Conservation (phyloP, 768 basidiomycete genomes). For the Leucosporidium yakuticum region DNA sequence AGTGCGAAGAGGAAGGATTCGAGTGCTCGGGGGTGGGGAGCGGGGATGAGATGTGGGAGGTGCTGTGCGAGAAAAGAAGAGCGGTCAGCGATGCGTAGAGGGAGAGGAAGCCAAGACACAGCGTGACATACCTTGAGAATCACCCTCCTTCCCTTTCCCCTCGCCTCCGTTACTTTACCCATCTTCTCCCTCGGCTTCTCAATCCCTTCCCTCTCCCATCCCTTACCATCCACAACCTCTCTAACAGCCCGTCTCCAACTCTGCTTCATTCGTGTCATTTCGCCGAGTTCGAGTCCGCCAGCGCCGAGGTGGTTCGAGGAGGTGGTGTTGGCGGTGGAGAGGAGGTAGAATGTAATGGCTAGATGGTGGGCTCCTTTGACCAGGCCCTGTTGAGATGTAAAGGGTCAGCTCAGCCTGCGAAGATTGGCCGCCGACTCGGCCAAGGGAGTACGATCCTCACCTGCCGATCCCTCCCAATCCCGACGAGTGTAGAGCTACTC, state of each 20-base stretch:
- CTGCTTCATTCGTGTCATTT: slow-evolving; percentile 43
- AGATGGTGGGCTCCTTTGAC: slow-evolving; percentile 56
- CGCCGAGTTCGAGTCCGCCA: too few relatives aligned
- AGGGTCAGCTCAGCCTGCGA: too few relatives aligned
- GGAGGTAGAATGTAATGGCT: slow-evolving; percentile 76
- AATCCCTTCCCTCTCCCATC: neutral
- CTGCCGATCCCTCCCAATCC: slow-evolving; percentile 54
- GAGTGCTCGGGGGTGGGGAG: slow-evolving; percentile 47
- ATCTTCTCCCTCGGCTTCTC: slow-evolving; percentile 2
- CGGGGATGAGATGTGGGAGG: slow-evolving; percentile 29
- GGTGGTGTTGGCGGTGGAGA: slow-evolving; percentile 56
- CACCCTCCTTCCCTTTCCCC: slow-evolving; percentile 1
- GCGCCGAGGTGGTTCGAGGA: neutral
- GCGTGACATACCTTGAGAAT: slow-evolving; percentile 24
- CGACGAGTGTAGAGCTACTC: slow-evolving; percentile 70
- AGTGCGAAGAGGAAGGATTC: slow-evolving; percentile 53
- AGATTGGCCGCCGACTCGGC: too few relatives aligned
- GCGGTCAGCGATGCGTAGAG: neutral
- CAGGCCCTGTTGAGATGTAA: slow-evolving; percentile 42
- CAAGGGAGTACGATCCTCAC: too few relatives aligned
- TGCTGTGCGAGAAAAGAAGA: slow-evolving; percentile 19
- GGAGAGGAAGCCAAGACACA: neutral
- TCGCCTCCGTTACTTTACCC: slow-evolving; percentile 9
- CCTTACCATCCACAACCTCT: slow-evolving; percentile 13
- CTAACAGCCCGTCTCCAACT: slow-evolving; percentile 35